Percentiles rank a stretch among this genome's conserved stretches.
Evolutionary conservation across 805 yeast species (phyloP).

Genomic region (Schwanniomyces polymorphus): DNA sequence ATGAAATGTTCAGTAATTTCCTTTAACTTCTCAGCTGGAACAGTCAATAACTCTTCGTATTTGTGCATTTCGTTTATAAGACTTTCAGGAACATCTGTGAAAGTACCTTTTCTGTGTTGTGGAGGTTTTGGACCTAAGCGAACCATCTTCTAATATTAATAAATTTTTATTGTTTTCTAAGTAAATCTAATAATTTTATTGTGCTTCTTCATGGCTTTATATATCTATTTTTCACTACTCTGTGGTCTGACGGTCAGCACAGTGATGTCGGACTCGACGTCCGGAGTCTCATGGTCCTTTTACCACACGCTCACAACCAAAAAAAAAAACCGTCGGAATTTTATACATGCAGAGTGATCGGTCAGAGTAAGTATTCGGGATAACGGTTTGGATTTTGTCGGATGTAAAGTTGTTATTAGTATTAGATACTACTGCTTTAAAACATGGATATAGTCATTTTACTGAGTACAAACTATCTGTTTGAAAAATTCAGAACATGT

Average conservation of each 20-base stretch:
- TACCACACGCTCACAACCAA: not conserved
- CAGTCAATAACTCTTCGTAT: constrained; percentile 62
- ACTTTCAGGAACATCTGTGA: constrained; percentile 63
- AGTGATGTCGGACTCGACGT: not conserved
- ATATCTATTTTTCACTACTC: not conserved
- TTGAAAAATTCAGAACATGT: not conserved
- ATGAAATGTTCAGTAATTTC: constrained; percentile 75
- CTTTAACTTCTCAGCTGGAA: constrained; percentile 58
- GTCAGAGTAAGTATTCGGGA: not conserved
- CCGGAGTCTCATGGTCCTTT: not conserved
- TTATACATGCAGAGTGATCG: not conserved
- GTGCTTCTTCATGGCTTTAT: not conserved
- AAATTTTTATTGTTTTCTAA: not conserved
- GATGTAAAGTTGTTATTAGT: too few relatives aligned
- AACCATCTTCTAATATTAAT: constrained; percentile 52
- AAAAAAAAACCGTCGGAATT: not conserved
- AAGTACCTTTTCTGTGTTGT: constrained; percentile 68
- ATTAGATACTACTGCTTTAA: too few relatives aligned
- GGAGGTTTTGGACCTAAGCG: constrained; percentile 84
- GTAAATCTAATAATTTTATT: not conserved
- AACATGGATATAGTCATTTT: too few relatives aligned
- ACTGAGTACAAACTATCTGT: too few relatives aligned
- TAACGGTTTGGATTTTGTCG: too few relatives aligned
- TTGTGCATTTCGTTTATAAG: constrained; percentile 57
- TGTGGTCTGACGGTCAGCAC: not conserved